These are phyloP conservation scores for Mrakia gelida DNA, from an alignment of 768 basidiomycete genomes.

Conservation along the genomic window DNA sequence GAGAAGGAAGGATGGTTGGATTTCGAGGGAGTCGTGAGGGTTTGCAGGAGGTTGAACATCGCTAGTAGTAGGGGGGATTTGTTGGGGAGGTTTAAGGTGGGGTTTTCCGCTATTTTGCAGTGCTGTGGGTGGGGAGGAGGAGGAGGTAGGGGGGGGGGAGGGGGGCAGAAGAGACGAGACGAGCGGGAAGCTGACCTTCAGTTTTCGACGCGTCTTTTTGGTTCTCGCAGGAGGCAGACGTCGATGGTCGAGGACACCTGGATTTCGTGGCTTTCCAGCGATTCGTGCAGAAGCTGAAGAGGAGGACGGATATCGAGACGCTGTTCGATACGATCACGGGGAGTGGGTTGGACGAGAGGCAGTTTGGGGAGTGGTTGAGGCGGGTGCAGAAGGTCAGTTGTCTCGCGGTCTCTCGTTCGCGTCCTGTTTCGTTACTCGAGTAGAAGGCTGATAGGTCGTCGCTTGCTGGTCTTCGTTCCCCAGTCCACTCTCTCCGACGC, in stretches of 20 bases:
- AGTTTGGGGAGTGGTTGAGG: slow-evolving; percentile 55
- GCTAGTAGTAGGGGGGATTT: slow-evolving; percentile 26
- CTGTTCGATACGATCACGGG: slow-evolving; percentile 43
- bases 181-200: not conserved
- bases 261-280: slow-evolving; percentile 73
- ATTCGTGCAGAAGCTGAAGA: slow-evolving; percentile 77
- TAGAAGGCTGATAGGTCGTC: not conserved
- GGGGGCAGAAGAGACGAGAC: too few species aligned
- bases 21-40: slow-evolving; percentile 25
- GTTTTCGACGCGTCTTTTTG: not conserved
- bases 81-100: slow-evolving; percentile 20
- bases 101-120: not conserved
- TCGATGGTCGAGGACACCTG: slow-evolving; percentile 55
- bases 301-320: slow-evolving; percentile 72
- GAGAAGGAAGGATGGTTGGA: slow-evolving; percentile 32
- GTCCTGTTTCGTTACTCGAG: too few species aligned
- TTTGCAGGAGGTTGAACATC: slow-evolving; percentile 30
- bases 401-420: not conserved
- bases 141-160: not conserved
- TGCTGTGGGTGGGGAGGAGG: not conserved
- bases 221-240: slow-evolving; percentile 58
- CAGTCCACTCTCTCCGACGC: slow-evolving; percentile 15
- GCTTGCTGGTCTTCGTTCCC: too few species aligned
- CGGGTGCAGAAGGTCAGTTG: slow-evolving; percentile 52
- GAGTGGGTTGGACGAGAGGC: slow-evolving; percentile 42